Conservation (phyloP, 2,329 filamentous ascomycete species). For the Cytospora piceicola region DNA sequence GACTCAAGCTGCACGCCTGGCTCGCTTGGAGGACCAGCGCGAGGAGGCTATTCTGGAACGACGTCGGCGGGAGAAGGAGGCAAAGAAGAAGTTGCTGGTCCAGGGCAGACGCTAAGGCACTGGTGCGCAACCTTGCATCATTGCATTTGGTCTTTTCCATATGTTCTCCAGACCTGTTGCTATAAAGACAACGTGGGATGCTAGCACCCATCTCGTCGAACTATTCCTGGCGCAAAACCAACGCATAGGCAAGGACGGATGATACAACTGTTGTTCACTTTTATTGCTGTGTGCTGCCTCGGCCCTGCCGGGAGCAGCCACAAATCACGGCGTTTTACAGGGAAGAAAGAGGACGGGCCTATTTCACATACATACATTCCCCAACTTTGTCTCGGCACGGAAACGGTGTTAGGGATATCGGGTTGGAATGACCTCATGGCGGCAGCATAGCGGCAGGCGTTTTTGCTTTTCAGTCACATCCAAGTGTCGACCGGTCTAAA, state of each 20-base stretch:
- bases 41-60: slow-evolving; percentile 65
- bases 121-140: background rate
- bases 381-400: background rate
- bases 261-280: background rate
- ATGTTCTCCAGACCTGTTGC: background rate
- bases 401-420: slow-evolving; percentile 21
- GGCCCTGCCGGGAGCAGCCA: background rate
- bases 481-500: slow-evolving; percentile 4
- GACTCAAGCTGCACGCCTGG: slow-evolving; percentile 61
- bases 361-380: background rate
- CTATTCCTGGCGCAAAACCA: background rate
- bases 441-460: slow-evolving; percentile 31
- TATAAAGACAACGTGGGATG: background rate
- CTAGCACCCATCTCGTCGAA: background rate
- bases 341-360: slow-evolving; percentile 2
- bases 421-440: slow-evolving; percentile 4
- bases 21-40: slow-evolving; percentile 68
- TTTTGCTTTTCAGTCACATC: slow-evolving; percentile 17
- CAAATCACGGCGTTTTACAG: slow-evolving; percentile 17
- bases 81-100: slow-evolving; percentile 46
- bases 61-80: slow-evolving; percentile 66
- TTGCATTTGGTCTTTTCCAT: background rate
- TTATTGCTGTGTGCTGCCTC: slow-evolving; percentile 6
- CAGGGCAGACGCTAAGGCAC: slow-evolving; percentile 12
- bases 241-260: background rate